phyloP scores from a whole-genome alignment of 345 rosid genomes.

The Turnera subulata region DNA sequence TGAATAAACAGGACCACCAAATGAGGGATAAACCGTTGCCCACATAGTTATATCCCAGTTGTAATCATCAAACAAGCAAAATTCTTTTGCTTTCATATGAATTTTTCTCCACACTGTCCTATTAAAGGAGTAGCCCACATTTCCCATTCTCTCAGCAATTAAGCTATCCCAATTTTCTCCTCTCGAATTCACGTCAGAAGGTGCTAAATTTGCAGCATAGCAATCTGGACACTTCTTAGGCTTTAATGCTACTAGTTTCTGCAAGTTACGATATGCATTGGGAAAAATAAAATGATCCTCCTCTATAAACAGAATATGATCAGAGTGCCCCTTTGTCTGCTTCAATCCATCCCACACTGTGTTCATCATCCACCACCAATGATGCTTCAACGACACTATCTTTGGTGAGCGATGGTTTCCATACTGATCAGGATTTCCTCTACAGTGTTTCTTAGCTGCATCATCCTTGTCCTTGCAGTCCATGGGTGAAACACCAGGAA shows the following conservation, averaged over 20 bases:
- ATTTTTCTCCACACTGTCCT: constrained; percentile 81
- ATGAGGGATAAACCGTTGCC: constrained; percentile 91
- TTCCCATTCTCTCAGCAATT: constrained; percentile 95
- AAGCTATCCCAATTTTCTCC: constrained; percentile 71
- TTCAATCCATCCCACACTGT: constrained; percentile 88
- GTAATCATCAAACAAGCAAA: constrained; percentile 92
- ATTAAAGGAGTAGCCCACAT: constrained; percentile 83
- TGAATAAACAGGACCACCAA: constrained; percentile 80
- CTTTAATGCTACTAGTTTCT: constrained; percentile 57
- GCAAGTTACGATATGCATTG: constrained; percentile 89
- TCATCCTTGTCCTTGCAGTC: constrained; percentile 78
- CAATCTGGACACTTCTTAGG: constrained; percentile 72
- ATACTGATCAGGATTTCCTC: constrained; percentile 88
- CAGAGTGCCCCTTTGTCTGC: constrained; percentile 58
- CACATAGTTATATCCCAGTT: constrained; percentile 99
- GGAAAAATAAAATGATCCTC: constrained; percentile 96
- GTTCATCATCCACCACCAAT: constrained; percentile 99
- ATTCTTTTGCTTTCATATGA: constrained; percentile 68
- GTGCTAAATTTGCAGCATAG: constrained; percentile 91
- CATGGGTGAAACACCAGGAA: constrained; percentile 58
- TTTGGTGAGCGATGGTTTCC: constrained; percentile 83
- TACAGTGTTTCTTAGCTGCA: constrained; percentile 46
- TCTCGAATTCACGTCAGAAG: constrained; percentile 81
- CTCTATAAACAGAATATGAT: constrained; percentile 89
- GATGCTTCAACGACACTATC: constrained; percentile 95